phyloP scores from a whole-genome alignment of 1,284 basidiomycete genomes.

The Cryptococcus sp. region DNA sequence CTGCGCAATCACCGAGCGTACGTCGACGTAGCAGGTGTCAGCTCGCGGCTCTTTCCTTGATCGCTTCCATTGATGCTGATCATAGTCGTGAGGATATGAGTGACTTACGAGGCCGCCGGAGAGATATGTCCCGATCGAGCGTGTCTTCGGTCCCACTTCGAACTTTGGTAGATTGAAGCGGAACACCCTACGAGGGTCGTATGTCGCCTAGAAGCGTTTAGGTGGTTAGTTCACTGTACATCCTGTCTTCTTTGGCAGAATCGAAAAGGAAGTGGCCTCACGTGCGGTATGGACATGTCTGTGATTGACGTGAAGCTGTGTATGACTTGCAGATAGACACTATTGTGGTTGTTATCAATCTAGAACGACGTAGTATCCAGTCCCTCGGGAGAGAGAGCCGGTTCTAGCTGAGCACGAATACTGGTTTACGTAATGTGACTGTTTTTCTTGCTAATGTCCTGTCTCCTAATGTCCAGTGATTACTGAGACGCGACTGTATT shows the following conservation, averaged over 20 bases:
- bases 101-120: constrained; percentile 81
- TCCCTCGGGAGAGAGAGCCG: no score
- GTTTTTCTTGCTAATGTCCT: not conserved
- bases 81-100: constrained; percentile 2
- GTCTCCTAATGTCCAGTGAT: not conserved
- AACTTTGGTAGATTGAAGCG: constrained; percentile 56
- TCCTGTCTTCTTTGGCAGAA: no score
- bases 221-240: not conserved
- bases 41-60: not conserved
- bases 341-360: no score
- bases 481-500: not conserved
- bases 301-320: no score
- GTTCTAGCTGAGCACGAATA: not conserved
- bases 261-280: no score
- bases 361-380: no score
- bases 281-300: no score
- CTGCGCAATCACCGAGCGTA: constrained; percentile 55
- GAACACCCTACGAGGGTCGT: constrained; percentile 84
- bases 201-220: constrained; percentile 57
- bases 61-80: no score
- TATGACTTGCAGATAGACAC: no score
- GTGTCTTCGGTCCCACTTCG: constrained; percentile 53
- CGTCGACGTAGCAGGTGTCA: not conserved
- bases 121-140: constrained; percentile 84
- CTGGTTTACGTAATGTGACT: not conserved